phyloP scores from a whole-genome alignment of 2,329 filamentous ascomycete species.

The Fragosphaeria purpurea region DNA sequence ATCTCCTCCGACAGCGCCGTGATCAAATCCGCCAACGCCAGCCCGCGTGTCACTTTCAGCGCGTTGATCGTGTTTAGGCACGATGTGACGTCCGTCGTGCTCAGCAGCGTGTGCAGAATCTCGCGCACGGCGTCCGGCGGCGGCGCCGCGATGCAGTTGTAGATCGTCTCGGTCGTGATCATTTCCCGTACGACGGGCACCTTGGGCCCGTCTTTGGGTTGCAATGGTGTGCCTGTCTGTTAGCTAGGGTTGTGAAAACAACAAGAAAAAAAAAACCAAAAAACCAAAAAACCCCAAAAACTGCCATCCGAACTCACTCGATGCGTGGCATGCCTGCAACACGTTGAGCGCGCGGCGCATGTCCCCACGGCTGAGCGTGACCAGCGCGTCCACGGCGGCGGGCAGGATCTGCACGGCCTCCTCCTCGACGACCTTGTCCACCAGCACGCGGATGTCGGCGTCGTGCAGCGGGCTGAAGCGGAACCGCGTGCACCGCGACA shows the following conservation, averaged over 20 bases:
- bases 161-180: conserved; percentile 87
- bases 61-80: conserved; percentile 82
- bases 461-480: conserved; percentile 91
- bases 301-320: conserved; percentile 42
- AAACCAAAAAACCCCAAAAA: no score
- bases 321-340: conserved; percentile 90
- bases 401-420: conserved; percentile 75
- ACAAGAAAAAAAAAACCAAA: no score
- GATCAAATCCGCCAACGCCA: conserved; percentile 89
- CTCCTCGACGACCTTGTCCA: conserved; percentile 82
- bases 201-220: conserved; percentile 49
- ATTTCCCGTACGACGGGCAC: conserved; percentile 62
- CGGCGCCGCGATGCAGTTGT: conserved; percentile 93
- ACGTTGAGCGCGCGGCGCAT: conserved; percentile 95
- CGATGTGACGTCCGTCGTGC: conserved; percentile 77
- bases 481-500: conserved; percentile 91
- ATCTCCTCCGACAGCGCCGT: conserved; percentile 78
- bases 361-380: conserved; percentile 83
- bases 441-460: conserved; percentile 69
- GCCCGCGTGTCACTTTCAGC: conserved; percentile 72
- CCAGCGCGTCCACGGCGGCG: conserved; percentile 73
- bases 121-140: conserved; percentile 79
- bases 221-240: conserved; percentile 53
- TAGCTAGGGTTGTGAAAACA: no score
- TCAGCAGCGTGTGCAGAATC: conserved; percentile 75